phyloP scores from a whole-genome alignment of 192 early-diverging fungal genomes.

The Phlyctochytrium planicorne region DNA sequence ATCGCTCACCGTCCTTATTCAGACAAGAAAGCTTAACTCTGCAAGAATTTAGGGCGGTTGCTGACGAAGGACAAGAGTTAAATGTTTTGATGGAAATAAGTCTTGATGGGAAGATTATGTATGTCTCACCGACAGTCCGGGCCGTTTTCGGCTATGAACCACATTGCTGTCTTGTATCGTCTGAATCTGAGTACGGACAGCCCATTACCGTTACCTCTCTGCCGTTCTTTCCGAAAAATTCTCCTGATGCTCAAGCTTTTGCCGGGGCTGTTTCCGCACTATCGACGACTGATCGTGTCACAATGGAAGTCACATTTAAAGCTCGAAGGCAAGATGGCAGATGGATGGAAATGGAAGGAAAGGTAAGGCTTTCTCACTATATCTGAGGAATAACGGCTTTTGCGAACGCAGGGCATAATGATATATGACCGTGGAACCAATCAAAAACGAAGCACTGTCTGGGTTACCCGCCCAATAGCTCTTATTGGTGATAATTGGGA shows the following conservation, averaged over 20 bases:
- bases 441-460: constrained; percentile 68
- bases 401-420: constrained; percentile 62
- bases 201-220: constrained; percentile 6
- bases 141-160: constrained; percentile 67
- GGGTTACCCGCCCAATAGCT: constrained; percentile 69
- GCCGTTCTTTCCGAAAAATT: constrained; percentile 52
- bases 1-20: neutral
- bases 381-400: neutral
- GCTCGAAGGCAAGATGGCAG: constrained; percentile 49
- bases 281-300: constrained; percentile 54
- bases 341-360: constrained; percentile 75
- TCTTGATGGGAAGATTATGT: constrained; percentile 55
- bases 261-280: constrained; percentile 54
- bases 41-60: constrained; percentile 57
- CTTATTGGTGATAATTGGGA: constrained; percentile 47
- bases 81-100: constrained; percentile 79
- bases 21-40: constrained; percentile 26
- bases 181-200: neutral
- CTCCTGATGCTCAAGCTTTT: constrained; percentile 60
- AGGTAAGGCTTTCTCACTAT: constrained; percentile 28
- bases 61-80: constrained; percentile 64
- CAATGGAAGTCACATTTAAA: constrained; percentile 67
- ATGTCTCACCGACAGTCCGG: constrained; percentile 68
- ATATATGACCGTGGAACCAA: constrained; percentile 69
- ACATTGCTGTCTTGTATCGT: constrained; percentile 7